A percentile compares a stretch with the other conserved stretches of the same genome.
Conservation (phyloP, 768 basidiomycete genomes). For the Auricularia auricula-judae region DNA sequence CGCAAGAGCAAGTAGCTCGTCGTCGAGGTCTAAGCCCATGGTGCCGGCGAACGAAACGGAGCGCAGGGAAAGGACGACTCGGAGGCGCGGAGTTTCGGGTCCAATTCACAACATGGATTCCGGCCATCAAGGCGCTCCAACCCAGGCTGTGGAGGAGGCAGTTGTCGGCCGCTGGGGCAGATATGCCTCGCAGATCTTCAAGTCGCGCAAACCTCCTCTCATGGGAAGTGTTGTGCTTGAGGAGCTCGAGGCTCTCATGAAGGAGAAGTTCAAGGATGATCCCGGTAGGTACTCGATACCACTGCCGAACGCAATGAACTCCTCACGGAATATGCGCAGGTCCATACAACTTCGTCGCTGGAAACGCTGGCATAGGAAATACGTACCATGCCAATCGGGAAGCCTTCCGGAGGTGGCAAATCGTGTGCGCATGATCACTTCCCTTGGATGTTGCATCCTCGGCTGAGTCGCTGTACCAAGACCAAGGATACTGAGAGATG, state of each 20-base stretch:
- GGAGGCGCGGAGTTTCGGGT: background rate
- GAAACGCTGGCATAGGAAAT: background rate
- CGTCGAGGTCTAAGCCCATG: constrained; percentile 16
- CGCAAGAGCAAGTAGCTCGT: constrained; percentile 23
- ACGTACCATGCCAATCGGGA: background rate
- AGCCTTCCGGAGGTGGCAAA: background rate
- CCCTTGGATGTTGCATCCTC: too few species aligned
- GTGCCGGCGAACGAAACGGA: background rate
- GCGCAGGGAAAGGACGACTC: background rate
- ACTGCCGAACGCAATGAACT: background rate
- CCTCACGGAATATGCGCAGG: background rate
- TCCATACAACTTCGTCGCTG: background rate
- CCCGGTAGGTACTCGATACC: background rate
- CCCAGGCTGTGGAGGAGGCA: background rate
- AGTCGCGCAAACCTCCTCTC: background rate
- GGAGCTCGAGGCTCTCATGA: background rate
- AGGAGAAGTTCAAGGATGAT: background rate
- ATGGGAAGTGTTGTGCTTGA: background rate
- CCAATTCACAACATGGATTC: background rate
- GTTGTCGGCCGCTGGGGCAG: background rate
- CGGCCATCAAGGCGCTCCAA: background rate
- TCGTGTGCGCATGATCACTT: background rate
- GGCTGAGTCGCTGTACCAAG: background rate
- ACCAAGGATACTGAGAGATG: constrained; percentile 64
- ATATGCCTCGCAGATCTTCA: background rate